Percentiles rank a stretch among this genome's conserved stretches.
Conservation (phyloP, 257 asterid species). For the Rauvolfia tetraphylla region DNA sequence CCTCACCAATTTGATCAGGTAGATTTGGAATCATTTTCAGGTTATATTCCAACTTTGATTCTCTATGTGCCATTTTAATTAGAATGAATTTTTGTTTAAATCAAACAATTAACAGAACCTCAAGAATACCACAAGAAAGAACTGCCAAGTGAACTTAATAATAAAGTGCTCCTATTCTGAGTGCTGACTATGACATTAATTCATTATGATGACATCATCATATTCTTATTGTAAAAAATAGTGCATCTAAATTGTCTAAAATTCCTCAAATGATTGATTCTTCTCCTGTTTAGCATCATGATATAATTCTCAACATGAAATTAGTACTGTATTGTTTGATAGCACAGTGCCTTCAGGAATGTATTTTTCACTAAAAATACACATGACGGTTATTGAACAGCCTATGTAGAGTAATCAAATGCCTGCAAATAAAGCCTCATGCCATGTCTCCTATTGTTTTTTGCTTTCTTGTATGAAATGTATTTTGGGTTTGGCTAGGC, state of each 20-base stretch:
- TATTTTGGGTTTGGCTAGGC: too few species aligned
- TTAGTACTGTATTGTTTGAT: neutral
- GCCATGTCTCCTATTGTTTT: too few species aligned
- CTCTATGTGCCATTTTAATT: neutral
- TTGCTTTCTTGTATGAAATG: too few species aligned
- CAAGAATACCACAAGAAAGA: neutral
- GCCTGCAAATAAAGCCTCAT: too few species aligned
- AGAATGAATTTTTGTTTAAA: neutral
- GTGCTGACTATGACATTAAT: neutral
- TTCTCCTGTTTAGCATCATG: neutral
- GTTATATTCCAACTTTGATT: neutral
- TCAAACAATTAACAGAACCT: neutral
- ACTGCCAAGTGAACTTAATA: neutral
- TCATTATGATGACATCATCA: neutral
- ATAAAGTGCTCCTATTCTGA: neutral
- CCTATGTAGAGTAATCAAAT: too few species aligned
- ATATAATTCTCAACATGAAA: neutral
- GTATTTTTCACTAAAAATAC: neutral
- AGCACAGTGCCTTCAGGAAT: neutral
- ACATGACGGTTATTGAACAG: too few species aligned
- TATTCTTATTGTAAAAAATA: neutral
- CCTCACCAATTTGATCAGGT: slow-evolving; percentile 90
- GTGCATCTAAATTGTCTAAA: neutral
- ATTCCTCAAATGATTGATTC: neutral
- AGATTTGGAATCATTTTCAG: slow-evolving; percentile 12